Evolutionary conservation across 2,329 filamentous ascomycete genomes (phyloP).

Genomic region (Aureobasidium melanogenum): DNA sequence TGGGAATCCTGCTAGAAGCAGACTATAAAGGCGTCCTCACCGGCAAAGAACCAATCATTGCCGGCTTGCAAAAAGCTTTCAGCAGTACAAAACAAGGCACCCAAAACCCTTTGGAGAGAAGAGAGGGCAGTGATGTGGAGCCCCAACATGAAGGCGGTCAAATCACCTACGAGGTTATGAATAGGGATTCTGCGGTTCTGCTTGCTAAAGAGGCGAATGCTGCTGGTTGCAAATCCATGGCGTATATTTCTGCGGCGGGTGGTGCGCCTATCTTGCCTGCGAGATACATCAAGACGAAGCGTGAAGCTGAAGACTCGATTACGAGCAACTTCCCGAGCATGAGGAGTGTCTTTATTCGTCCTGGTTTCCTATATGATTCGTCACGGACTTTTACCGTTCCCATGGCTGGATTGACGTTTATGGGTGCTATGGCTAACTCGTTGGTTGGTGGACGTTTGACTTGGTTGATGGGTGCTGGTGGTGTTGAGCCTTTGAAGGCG

Average conservation of each 20-base stretch:
- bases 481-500: slow-evolving; percentile 76
- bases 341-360: slow-evolving; percentile 72
- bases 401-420: slow-evolving; percentile 67
- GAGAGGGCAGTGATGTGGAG: slow-evolving; percentile 51
- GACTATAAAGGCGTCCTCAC: slow-evolving; percentile 93
- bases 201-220: slow-evolving; percentile 67
- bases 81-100: slow-evolving; percentile 53
- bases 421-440: slow-evolving; percentile 68
- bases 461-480: slow-evolving; percentile 70
- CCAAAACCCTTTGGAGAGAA: slow-evolving; percentile 58
- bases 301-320: slow-evolving; percentile 64
- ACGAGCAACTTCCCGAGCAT: slow-evolving; percentile 36
- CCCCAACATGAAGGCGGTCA: slow-evolving; percentile 62
- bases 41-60: slow-evolving; percentile 72
- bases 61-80: slow-evolving; percentile 72
- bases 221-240: slow-evolving; percentile 60
- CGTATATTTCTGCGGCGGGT: slow-evolving; percentile 80
- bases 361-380: slow-evolving; percentile 82
- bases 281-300: slow-evolving; percentile 84
- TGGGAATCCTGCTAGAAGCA: slow-evolving; percentile 92
- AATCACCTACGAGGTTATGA: slow-evolving; percentile 95
- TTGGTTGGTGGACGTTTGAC: slow-evolving; percentile 68
- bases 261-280: slow-evolving; percentile 76
- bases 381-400: slow-evolving; percentile 75
- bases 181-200: slow-evolving; percentile 76